Conservation (phyloP, 192 early-diverging fungal genomes). For the Blastocladiella britannica region DNA sequence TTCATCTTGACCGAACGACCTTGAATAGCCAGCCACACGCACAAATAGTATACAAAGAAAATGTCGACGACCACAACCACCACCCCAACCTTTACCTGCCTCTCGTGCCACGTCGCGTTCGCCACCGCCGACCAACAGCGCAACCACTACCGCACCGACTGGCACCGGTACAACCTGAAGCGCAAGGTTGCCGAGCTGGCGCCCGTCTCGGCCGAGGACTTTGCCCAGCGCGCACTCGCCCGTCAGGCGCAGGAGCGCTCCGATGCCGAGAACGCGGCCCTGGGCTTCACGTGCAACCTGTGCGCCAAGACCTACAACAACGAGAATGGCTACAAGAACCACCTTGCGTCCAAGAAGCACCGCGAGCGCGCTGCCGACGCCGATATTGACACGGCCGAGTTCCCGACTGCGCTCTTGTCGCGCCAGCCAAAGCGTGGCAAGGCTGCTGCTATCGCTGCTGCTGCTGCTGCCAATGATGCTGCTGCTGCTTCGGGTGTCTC, state of each 20-base stretch:
- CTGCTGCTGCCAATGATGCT: slow-evolving; percentile 2
- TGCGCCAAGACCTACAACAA: slow-evolving; percentile 50
- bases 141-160: slow-evolving; percentile 83
- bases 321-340: slow-evolving; percentile 72
- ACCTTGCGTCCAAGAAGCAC: slow-evolving; percentile 87
- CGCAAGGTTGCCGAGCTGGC: slow-evolving; percentile 83
- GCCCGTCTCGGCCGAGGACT: slow-evolving; percentile 60
- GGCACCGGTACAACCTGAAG: slow-evolving; percentile 98
- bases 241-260: slow-evolving; percentile 23
- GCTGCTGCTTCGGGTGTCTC: neutral
- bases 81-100: slow-evolving; percentile 36
- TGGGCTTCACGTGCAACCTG: slow-evolving; percentile 20
- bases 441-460: no score
- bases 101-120: slow-evolving; percentile 88
- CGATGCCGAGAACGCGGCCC: slow-evolving; percentile 17
- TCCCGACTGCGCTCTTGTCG: neutral
- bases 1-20: no score
- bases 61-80: neutral
- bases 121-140: slow-evolving; percentile 69
- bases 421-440: neutral
- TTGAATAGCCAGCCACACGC: no score
- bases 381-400: neutral
- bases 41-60: no score
- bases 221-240: slow-evolving; percentile 48
- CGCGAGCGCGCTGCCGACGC: slow-evolving; percentile 32